These are phyloP conservation scores for Hypoxylon subgilvum DNA, from an alignment of 495 filamentous ascomycete genomes.

Conservation along the genomic window DNA sequence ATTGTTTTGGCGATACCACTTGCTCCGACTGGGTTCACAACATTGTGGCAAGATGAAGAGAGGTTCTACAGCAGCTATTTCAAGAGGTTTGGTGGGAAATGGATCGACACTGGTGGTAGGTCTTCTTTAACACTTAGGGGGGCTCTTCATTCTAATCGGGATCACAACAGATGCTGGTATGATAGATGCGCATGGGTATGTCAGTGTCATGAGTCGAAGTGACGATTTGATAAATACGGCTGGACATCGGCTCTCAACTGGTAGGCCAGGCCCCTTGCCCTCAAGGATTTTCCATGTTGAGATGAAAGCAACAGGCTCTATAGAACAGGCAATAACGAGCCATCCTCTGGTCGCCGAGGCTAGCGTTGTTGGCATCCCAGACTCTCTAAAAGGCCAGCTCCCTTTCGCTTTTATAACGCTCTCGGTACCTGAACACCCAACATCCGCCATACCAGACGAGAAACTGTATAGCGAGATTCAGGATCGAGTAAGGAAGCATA, in stretches of 20 bases:
- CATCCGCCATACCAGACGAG: constrained; percentile 52
- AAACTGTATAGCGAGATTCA: constrained; percentile 64
- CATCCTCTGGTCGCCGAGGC: constrained; percentile 80
- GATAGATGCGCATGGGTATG: constrained; percentile 80
- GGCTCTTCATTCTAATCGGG: constrained; percentile 14
- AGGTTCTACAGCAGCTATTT: constrained; percentile 83
- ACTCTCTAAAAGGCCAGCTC: constrained; percentile 83
- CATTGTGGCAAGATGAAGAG: constrained; percentile 82
- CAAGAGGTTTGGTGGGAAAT: constrained; percentile 76
- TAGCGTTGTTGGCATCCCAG: constrained; percentile 84
- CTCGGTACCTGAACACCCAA: constrained; percentile 54
- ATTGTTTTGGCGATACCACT: constrained; percentile 84
- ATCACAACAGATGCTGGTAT: constrained; percentile 72
- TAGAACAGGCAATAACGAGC: constrained; percentile 87
- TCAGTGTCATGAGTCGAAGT: constrained; percentile 82
- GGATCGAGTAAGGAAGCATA: constrained; percentile 73
- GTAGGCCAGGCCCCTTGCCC: constrained; percentile 49
- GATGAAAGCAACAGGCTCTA: constrained; percentile 59
- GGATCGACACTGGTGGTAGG: constrained; percentile 78
- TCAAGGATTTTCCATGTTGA: neutral
- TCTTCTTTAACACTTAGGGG: neutral
- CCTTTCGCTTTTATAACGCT: constrained; percentile 86
- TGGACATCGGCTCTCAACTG: constrained; percentile 89
- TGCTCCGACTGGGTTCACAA: constrained; percentile 83
- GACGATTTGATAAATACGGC: constrained; percentile 97